Evolutionary conservation across 2,329 filamentous ascomycete species (phyloP), one percentile per base, ranked within the genome.

Genomic region (Phyllosticta citrichinensis): DNA sequence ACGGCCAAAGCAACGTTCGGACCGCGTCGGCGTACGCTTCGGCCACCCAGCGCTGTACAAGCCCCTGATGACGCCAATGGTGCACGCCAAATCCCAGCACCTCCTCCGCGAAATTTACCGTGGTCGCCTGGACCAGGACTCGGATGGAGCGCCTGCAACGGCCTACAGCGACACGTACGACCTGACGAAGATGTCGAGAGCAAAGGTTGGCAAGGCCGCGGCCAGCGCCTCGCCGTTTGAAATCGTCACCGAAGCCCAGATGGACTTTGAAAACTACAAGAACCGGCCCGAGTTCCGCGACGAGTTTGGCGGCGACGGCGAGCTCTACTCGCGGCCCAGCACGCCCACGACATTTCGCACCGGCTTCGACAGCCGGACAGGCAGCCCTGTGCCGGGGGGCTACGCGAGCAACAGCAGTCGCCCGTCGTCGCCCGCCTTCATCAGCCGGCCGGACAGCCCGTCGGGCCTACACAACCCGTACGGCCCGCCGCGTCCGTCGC

Each of bases 251-350:
- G 93, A 97, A 68, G 83, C 83, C 60, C 85, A 91, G 56, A 86
- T 96, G 73, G 91, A 96, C 71, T 96, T 95, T 70, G 86, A 91
- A 63, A 93, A 91, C 75, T 97, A 87, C 80, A 97, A 96, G 75
- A 87, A 96, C 73, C 82, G 91, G 1, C 83, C 89, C 2, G 93
- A 97, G 66, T 97, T 97, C 74, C 85, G 86, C 1, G 87, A 91
- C 11, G 89, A 94, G 60, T 88, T 91, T 65, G 91, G 91, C n/a
- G 91, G 88, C 5, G 77, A 77, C 24, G 88, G 88, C 22, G 76
- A 77, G 20, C 66, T 80, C 1, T 80, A 77, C 64, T 73, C 81
- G 17, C 80, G 87, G 1, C 82, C 86, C 0, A 83, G 80, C 19
- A 88, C 86, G 0, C 86, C 86, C 0, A 78, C 79, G 12, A 71